Base-by-base conservation (phyloP, 192 early-diverging fungal species). In the Podila verticillata region DNA sequence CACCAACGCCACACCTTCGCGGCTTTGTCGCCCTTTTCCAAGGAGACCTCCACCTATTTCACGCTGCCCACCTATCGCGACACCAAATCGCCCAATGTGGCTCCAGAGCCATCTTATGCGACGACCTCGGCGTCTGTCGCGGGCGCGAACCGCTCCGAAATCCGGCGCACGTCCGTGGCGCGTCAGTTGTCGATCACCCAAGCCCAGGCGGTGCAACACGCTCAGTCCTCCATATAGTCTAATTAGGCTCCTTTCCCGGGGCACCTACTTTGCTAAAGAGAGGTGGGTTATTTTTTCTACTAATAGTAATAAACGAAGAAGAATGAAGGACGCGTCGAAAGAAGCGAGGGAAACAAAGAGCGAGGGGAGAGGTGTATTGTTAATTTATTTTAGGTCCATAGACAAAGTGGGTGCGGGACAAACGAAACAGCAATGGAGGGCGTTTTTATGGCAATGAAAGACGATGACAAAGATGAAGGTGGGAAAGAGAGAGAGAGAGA, bases 351-450 rank as follows among this genome's bases (percentile, higher is more conserved):
- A 22, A 30, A 62, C 29, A 34, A 32, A 36, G 19, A 62, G 4
- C 15, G n/a, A 22, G 13, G 39, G 35, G 62, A 48, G 47, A 28
- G 26, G 19, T 64, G 63, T 48, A 64, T 28, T 48, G 58, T 60
- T 19, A 15, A 60, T 60, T 19, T 31, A 60, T 31, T 32, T 32
- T 32, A 30, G 6, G 20, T 54, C 24, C 51, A 54, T 44, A 17
- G 24, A 26, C 51, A 54, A 26, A 24, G 24, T 22, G 51, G 51
- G 7, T 4, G n/a, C n/a, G 30, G 30, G 58, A 60, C 58, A 19
- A 32, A 54, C 51, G 51, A 54, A 54, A 54, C 20, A 54, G 24
- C 20, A 54, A 26, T 24, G 51, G 51, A 24, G 51, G 20, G 20
- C 51, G 24, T 26, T 54, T 54, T n/a, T 54, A 54, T 54, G 56